Percentiles rank a stretch among this genome's conserved stretches.
Evolutionary conservation across 164 flowering plant species (phyloP).

Genomic region (Nymphaea thermarum): DNA sequence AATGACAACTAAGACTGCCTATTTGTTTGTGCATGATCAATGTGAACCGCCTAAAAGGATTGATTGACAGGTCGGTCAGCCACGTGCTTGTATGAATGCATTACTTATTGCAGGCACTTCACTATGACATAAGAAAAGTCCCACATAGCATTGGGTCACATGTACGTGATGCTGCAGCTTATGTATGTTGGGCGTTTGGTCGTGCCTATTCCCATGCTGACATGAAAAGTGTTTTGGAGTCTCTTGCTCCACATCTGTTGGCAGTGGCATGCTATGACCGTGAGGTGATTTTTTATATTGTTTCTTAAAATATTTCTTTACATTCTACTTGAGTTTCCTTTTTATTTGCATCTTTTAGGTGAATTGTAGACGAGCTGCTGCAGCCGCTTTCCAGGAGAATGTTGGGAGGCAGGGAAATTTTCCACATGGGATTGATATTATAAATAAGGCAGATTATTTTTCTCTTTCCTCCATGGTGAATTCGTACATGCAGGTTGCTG

Average conservation of each 20-base stretch:
- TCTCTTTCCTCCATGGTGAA: conserved; percentile 85
- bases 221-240: conserved; percentile 65
- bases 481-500: conserved; percentile 81
- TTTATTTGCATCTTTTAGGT: conserved; percentile 38
- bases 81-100: background rate
- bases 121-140: conserved; percentile 93
- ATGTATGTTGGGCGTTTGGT: conserved; percentile 99
- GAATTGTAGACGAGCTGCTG: conserved; percentile 97
- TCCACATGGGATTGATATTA: conserved; percentile 94
- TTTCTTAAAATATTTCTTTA: background rate
- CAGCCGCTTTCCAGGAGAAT: conserved; percentile 99
- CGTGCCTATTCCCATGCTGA: conserved; percentile 84
- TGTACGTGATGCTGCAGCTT: conserved; percentile 99
- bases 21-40: no score
- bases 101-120: conserved; percentile 54
- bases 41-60: no score
- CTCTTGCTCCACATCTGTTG: conserved; percentile 86
- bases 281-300: conserved; percentile 41
- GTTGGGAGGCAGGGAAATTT: conserved; percentile 97
- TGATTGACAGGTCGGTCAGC: no score
- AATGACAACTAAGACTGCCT: no score
- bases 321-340: conserved; percentile 1
- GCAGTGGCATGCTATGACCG: conserved; percentile 94
- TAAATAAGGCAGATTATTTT: conserved; percentile 90
- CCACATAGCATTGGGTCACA: conserved; percentile 98